Percentiles rank a stretch among this genome's conserved stretches.
Evolutionary conservation across 2,329 filamentous ascomycete species (phyloP).

Genomic region (Bimuria novae-zelandiae): DNA sequence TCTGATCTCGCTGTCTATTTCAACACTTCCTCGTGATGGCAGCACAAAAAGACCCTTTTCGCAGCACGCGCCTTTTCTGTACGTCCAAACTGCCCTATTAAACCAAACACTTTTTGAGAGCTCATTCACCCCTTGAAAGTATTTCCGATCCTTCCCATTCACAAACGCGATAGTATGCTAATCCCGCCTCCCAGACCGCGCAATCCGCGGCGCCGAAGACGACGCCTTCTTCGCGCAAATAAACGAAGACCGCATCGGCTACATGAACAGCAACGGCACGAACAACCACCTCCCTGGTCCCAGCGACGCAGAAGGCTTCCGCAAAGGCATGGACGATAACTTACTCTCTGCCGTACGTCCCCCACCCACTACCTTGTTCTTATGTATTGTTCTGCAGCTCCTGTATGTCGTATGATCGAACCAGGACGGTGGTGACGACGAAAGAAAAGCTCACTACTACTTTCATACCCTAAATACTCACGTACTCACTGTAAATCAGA

Average conservation of each 20-base stretch:
- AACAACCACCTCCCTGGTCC: constrained; percentile 26
- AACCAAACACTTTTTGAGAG: too few relatives aligned
- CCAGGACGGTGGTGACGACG: too few relatives aligned
- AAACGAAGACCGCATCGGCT: constrained; percentile 29
- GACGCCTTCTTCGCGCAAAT: constrained; percentile 30
- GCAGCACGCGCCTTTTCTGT: constrained; percentile 27
- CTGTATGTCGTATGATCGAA: too few relatives aligned
- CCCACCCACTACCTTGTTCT: background rate
- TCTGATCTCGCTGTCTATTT: background rate
- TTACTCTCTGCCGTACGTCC: constrained; percentile 34
- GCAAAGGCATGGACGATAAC: constrained; percentile 22
- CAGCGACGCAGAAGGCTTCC: constrained; percentile 20
- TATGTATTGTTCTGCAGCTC: too few relatives aligned
- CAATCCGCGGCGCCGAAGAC: constrained; percentile 26
- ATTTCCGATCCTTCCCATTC: background rate
- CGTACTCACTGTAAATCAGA: background rate
- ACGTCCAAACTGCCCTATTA: background rate
- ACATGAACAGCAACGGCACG: constrained; percentile 27
- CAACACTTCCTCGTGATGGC: background rate
- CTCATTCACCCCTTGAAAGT: too few relatives aligned
- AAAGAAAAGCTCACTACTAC: too few relatives aligned
- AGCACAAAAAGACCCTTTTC: constrained; percentile 21
- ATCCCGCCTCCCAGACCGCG: constrained; percentile 15
- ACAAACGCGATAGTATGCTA: background rate
- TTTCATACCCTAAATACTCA: too few relatives aligned